Evolutionary conservation across 495 filamentous ascomycete genomes (phyloP), one percentile per base, ranked within the genome.

Genomic region (Trichoderma virens): DNA sequence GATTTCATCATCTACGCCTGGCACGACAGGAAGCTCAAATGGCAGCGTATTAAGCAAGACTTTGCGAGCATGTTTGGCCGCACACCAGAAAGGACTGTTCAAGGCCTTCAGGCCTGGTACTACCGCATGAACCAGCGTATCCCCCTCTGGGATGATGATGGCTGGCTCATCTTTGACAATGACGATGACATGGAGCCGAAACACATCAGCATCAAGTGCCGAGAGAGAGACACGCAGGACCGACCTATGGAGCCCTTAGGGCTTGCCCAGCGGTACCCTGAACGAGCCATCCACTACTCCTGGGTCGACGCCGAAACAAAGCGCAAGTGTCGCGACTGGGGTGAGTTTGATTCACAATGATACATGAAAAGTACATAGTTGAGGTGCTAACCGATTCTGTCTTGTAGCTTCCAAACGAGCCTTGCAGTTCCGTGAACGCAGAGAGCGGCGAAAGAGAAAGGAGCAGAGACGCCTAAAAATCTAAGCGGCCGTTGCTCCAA

Each of bases 211-310:
- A 59, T 62, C 62, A 67, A 67, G 62, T 62, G 62, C 23, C 62
- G 62, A 31, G 62, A 67, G 38, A 34, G 59, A 43, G 47, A 65
- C 43, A 56, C 13, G 4, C 28, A 38, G n/a, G 39, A 30, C 28
- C 31, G 30, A 14, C 63, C 35, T 27, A 39, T 51, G 32, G 32
- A 47, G 35, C 59, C 54, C 11, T 69, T 67, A 45, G 64, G 68
- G 23, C 68, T 79, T 16, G 34, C 68, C 6, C 68, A 76, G 62
- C 64, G 73, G 9, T 81, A 73, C 20, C 78, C 78, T 1, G 75
- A 79, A 45, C 76, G 77, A 28, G 64, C 75, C 25, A 64, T 78
- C 32, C 64, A 73, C 11, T 78, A 80, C 41, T 60, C 66, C 2
- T 81, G 77, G 75, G 72, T 81, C 0, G 54, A 69, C 38, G 20